These are phyloP conservation scores for Coriolopsis trogii DNA, from an alignment of 1,284 basidiomycete species.

Conservation along the genomic window DNA sequence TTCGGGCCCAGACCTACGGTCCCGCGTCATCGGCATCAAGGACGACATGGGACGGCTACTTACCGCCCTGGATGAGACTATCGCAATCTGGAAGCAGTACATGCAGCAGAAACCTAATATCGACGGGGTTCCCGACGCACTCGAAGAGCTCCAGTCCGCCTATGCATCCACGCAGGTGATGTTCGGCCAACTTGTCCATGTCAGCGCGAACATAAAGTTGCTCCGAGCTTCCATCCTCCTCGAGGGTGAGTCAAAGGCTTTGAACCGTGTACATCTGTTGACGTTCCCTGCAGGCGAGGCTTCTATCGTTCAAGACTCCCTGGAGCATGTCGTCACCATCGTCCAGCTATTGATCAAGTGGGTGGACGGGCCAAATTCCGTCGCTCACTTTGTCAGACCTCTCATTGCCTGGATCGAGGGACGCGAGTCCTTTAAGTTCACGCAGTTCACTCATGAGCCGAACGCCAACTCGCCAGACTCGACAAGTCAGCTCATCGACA, in stretches of 20 bases:
- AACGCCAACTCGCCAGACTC: slow-evolving; percentile 12
- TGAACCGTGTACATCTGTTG: neutral
- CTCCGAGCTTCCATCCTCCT: slow-evolving; percentile 38
- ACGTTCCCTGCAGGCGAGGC: slow-evolving; percentile 17
- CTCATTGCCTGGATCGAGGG: slow-evolving; percentile 50
- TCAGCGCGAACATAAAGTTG: slow-evolving; percentile 35
- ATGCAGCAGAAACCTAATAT: slow-evolving; percentile 12
- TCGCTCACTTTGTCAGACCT: slow-evolving; percentile 52
- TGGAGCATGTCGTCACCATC: slow-evolving; percentile 20
- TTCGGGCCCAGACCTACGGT: slow-evolving; percentile 32
- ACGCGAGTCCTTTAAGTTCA: slow-evolving; percentile 25
- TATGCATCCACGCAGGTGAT: slow-evolving; percentile 12
- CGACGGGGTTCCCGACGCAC: neutral
- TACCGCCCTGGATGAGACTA: slow-evolving; percentile 46
- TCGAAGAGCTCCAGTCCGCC: slow-evolving; percentile 15
- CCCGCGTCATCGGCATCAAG: slow-evolving; percentile 35
- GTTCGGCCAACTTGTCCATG: slow-evolving; percentile 20
- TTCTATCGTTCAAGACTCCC: slow-evolving; percentile 10
- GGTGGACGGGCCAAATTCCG: slow-evolving; percentile 42
- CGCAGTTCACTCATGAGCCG: slow-evolving; percentile 7
- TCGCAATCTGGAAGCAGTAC: slow-evolving; percentile 17
- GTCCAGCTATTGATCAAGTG: slow-evolving; percentile 34
- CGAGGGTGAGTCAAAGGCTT: slow-evolving; percentile 33
- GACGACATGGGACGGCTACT: slow-evolving; percentile 39
- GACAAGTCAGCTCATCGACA: slow-evolving; percentile 56